Evolutionary conservation across 257 asterid species (phyloP).

Genomic region (Nemophila menziesii): DNA sequence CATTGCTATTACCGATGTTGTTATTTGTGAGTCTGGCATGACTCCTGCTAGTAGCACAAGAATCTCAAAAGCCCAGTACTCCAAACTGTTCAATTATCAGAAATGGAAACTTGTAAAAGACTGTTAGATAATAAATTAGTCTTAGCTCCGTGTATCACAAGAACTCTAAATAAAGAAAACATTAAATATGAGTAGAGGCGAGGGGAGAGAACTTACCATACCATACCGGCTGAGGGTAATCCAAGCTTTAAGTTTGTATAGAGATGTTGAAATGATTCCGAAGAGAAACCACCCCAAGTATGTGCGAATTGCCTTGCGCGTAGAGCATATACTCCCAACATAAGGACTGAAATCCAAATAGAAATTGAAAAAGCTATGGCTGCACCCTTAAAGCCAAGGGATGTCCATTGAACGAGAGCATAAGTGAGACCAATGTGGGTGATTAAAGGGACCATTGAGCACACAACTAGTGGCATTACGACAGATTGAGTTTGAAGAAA

Average conservation of each 20-base stretch:
- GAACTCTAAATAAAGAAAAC: too few relatives aligned
- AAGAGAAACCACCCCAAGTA: conserved; percentile 48
- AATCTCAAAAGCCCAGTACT: conserved; percentile 78
- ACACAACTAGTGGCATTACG: conserved; percentile 39
- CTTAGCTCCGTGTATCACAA: too few relatives aligned
- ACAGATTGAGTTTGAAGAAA: conserved; percentile 65
- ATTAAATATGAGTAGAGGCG: too few relatives aligned
- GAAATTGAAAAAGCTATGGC: conserved; percentile 58
- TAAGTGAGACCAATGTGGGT: conserved; percentile 46
- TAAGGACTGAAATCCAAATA: conserved; percentile 39
- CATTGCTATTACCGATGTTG: conserved; percentile 76
- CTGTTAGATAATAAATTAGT: too few relatives aligned
- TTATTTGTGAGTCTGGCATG: conserved; percentile 62
- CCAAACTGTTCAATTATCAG: conserved; percentile 41
- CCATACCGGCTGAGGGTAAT: conserved; percentile 68
- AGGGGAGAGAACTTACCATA: conserved; percentile 41
- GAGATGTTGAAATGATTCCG: conserved; percentile 25
- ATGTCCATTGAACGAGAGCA: conserved; percentile 30
- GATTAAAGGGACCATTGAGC: conserved; percentile 38
- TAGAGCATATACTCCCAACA: conserved; percentile 32
- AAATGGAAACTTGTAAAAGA: too few relatives aligned
- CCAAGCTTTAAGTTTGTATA: conserved; percentile 35
- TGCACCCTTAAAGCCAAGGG: conserved; percentile 45
- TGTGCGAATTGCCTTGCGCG: conserved; percentile 22
- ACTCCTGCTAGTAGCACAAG: conserved; percentile 76